Base-by-base conservation (phyloP, 805 yeast genomes). In the Candida incommunis region DNA sequence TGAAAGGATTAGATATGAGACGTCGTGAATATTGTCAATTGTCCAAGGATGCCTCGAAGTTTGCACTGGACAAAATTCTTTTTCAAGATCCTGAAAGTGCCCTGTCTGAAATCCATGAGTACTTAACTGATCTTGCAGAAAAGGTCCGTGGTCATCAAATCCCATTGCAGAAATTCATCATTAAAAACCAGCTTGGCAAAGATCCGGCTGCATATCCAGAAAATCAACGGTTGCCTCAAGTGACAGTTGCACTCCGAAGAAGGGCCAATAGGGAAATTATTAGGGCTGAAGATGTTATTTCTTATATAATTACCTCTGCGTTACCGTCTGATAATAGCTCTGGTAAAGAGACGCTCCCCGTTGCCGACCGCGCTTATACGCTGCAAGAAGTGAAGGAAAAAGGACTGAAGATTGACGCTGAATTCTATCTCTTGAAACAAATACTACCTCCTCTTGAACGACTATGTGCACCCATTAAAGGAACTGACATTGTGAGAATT, bases 11-110 rank as follows among this genome's bases (percentile, higher is more conserved):
- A 43, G 99, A 92, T 68, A 80, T 92, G 94, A 79, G 76, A 58
- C 87, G 98, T 63, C 85, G 99, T 70, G 99, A 92, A 63, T 92
- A 75, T 61, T 86, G 96, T 66, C 94, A 87, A 43, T 65, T 92
- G 43, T 85, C 97, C 1, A 92, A 88, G 60, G 95, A 90, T 45
- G 75, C 83, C 3, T 86, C 96, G 1, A 75, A 78, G 4, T 78
- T 71, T 60, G 83, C 85, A 3, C 70, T 92, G 54, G 69, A 80
- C 52, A 76, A 80, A 50, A 66, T 90, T 40, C 68, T 90, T 20
- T 73, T 82, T 5, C 64, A 67, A 23, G 95, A 85, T 50, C 90
- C 85, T 53, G 78, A 76, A n/a, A 51, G 47, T 24, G 86, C 92
- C 0, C 66, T 86, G 45, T 72, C 68, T 45, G 81, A 78, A 41